A percentile compares a stretch with the other conserved stretches of the same genome.
Conservation (phyloP, 192 early-diverging fungal species). For the Obelidium mucronatum region DNA sequence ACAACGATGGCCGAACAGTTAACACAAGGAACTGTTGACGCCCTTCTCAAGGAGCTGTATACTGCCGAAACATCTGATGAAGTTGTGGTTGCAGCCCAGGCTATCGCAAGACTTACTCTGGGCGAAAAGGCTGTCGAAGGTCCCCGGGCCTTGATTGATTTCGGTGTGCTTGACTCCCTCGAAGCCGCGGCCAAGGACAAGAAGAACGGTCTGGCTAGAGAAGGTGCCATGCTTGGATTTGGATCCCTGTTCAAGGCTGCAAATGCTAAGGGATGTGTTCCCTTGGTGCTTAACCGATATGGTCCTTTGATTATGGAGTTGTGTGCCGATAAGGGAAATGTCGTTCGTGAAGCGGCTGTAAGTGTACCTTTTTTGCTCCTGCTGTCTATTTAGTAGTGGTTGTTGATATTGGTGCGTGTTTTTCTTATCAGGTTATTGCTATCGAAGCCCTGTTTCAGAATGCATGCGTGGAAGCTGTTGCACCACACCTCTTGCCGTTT, state of each 20-base stretch:
- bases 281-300: conserved; percentile 4
- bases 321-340: conserved; percentile 61
- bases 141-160: conserved; percentile 38
- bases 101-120: conserved; percentile 39
- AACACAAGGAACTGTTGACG: conserved; percentile 10
- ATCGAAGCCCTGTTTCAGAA: conserved; percentile 11
- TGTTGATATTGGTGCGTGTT: too few relatives aligned
- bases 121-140: conserved; percentile 40
- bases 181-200: conserved; percentile 48
- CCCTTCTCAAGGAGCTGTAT: conserved; percentile 47
- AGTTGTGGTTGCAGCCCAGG: conserved; percentile 46
- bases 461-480: conserved; percentile 22
- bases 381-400: too few relatives aligned
- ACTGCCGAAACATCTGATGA: conserved; percentile 56
- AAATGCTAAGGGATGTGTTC: conserved; percentile 20
- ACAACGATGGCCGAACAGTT: conserved; percentile 5
- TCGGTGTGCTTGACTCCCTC: conserved; percentile 46
- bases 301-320: conserved; percentile 27
- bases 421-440: conserved; percentile 26
- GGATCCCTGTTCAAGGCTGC: conserved; percentile 32
- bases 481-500: conserved; percentile 30
- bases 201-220: conserved; percentile 56
- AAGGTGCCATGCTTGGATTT: conserved; percentile 53
- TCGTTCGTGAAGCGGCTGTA: conserved; percentile 57
- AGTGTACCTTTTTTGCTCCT: background rate